These are phyloP conservation scores for Warburgia ugandensis DNA, from an alignment of 164 flowering plant species.

Conservation along the genomic window DNA sequence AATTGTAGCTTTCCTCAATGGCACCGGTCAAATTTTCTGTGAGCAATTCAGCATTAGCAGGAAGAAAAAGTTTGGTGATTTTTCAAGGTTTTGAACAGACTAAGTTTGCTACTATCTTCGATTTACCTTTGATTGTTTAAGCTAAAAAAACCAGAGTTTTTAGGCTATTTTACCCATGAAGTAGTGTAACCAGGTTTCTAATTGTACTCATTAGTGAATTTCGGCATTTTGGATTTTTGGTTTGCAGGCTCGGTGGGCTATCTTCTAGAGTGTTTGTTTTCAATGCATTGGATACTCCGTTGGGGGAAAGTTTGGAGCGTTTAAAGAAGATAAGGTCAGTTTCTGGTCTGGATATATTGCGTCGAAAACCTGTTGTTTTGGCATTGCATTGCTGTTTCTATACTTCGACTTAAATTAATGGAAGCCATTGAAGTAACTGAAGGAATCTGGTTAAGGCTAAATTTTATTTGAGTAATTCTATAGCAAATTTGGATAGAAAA, in stretches of 20 bases:
- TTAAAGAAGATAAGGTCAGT: slow-evolving; percentile 47
- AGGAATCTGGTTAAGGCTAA: neutral
- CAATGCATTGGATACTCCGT: slow-evolving; percentile 47
- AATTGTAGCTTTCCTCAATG: slow-evolving; percentile 6
- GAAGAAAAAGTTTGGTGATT: slow-evolving; percentile 3
- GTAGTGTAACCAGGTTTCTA: neutral
- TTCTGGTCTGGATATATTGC: neutral
- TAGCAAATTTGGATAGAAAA: no score
- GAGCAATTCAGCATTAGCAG: slow-evolving; percentile 1
- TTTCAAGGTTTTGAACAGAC: no score
- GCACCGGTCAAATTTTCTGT: slow-evolving; percentile 10
- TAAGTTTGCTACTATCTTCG: neutral
- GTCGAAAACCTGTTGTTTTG: neutral
- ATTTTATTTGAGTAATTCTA: no score
- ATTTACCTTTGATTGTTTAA: neutral
- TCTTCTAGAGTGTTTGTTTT: slow-evolving; percentile 28
- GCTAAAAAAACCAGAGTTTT: no score
- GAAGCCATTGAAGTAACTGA: neutral
- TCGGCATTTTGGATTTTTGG: slow-evolving; percentile 2
- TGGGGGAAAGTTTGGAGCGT: slow-evolving; percentile 54
- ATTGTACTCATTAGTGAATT: neutral
- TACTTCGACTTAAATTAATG: neutral
- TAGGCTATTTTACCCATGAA: no score
- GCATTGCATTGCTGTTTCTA: neutral
- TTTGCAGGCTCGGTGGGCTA: slow-evolving; percentile 15